A percentile compares a stretch with the other conserved stretches of the same genome.
Evolutionary conservation across 176 grass and related monocot genomes (phyloP).

Genomic region (Aechmea fasciata): DNA sequence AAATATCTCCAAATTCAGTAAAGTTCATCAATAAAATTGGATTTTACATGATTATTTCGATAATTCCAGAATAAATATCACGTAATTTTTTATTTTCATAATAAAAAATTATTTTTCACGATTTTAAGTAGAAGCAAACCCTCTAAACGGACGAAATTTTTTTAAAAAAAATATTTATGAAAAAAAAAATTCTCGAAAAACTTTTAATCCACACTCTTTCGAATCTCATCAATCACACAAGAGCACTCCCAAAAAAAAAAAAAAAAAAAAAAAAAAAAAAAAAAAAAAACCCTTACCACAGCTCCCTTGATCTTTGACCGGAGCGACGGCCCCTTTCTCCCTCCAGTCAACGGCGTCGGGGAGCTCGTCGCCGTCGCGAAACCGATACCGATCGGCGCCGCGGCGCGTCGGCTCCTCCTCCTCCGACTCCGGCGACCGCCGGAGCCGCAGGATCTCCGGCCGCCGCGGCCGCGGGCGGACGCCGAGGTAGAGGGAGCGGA

Average conservation of each 20-base stretch:
- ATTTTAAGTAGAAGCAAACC: too few species aligned
- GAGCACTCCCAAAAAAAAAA: background rate
- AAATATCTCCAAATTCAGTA: too few species aligned
- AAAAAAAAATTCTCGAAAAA: too few species aligned
- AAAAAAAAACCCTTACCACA: slow-evolving; percentile 39
- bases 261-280: background rate
- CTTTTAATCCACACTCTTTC: too few species aligned
- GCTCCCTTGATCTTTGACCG: slow-evolving; percentile 75
- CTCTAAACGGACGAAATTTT: too few species aligned
- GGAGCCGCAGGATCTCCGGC: slow-evolving; percentile 8
- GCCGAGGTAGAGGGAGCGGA: slow-evolving; percentile 60
- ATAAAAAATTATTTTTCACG: too few species aligned
- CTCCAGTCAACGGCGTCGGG: slow-evolving; percentile 71
- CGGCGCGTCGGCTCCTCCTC: slow-evolving; percentile 4
- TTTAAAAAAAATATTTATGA: too few species aligned
- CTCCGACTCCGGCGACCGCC: slow-evolving; percentile 6
- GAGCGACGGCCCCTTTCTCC: slow-evolving; percentile 46
- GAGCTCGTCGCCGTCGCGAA: slow-evolving; percentile 34
- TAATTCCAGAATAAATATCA: too few species aligned
- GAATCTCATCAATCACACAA: too few species aligned
- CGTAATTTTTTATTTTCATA: too few species aligned
- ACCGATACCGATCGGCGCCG: slow-evolving; percentile 34
- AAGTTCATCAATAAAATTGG: too few species aligned
- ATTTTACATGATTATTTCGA: too few species aligned
- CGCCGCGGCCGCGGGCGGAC: slow-evolving; percentile 11